Percentiles rank a stretch among this genome's conserved stretches.
Conservation (phyloP, 345 rosid species). For the Isatis tinctoria region DNA sequence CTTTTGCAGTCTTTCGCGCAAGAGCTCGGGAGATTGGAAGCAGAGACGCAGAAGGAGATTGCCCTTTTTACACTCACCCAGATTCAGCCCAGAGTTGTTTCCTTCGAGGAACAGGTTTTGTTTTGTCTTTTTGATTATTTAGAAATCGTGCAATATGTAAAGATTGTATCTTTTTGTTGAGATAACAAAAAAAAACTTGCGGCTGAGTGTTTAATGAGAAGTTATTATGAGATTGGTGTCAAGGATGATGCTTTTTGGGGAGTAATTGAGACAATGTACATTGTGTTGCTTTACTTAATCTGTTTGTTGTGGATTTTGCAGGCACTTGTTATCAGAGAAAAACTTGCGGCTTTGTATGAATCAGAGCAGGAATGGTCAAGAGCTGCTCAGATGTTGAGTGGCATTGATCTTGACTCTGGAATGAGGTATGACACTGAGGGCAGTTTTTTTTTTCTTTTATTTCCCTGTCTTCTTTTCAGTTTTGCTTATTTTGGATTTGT, state of each 20-base stretch:
- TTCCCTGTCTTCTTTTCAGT: not conserved
- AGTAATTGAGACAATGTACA: conserved; percentile 17
- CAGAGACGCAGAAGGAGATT: conserved; percentile 85
- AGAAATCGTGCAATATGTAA: not conserved
- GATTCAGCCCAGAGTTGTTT: conserved; percentile 97
- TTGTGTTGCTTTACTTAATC: not conserved
- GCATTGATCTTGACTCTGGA: conserved; percentile 92
- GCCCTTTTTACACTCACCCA: conserved; percentile 82
- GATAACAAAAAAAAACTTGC: too few relatives aligned
- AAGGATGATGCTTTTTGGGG: not conserved
- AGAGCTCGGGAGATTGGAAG: conserved; percentile 74
- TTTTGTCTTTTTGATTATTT: not conserved
- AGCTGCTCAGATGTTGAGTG: conserved; percentile 99
- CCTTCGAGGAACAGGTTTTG: conserved; percentile 95
- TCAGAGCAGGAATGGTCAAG: conserved; percentile 93
- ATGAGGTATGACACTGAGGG: conserved; percentile 58
- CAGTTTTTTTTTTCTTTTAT: not conserved
- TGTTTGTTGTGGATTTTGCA: conserved; percentile 10
- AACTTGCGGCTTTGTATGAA: conserved; percentile 89
- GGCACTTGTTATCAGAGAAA: conserved; percentile 90
- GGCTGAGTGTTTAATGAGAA: too few relatives aligned
- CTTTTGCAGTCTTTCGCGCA: conserved; percentile 83
- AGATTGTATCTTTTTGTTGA: too few relatives aligned
- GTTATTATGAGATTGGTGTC: not conserved
- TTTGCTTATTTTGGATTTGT: conserved; percentile 8